Evolutionary conservation across 2,329 filamentous ascomycete species (phyloP).

Genomic region (Leptographium radiaticola): DNA sequence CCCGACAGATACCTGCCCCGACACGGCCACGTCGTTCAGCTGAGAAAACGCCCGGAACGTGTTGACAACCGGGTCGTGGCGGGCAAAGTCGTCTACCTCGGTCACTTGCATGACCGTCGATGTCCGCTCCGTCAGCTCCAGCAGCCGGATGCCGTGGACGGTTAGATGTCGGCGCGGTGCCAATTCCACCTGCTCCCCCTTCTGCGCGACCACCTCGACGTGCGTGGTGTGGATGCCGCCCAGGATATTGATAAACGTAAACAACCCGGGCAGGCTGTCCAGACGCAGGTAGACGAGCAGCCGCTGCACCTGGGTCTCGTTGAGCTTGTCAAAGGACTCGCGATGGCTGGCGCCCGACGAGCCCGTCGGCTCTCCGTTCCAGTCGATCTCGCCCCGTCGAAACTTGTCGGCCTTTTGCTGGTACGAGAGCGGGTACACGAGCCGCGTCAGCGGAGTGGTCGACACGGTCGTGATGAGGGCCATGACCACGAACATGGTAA

Average conservation of each 20-base stretch:
- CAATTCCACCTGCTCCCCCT: slow-evolving; percentile 11
- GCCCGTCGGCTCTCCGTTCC: slow-evolving; percentile 42
- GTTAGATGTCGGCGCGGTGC: slow-evolving; percentile 40
- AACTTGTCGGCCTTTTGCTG: slow-evolving; percentile 37
- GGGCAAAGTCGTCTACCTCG: slow-evolving; percentile 59
- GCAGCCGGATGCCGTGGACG: slow-evolving; percentile 72
- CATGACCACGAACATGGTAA: slow-evolving; percentile 94
- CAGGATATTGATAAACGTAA: slow-evolving; percentile 71
- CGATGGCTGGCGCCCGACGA: slow-evolving; percentile 15
- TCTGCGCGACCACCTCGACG: slow-evolving; percentile 19
- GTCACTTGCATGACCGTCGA: slow-evolving; percentile 93
- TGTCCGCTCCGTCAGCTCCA: slow-evolving; percentile 81
- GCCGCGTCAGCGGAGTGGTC: slow-evolving; percentile 63
- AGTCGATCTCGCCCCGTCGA: slow-evolving; percentile 82
- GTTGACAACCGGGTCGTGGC: slow-evolving; percentile 72
- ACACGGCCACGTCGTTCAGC: slow-evolving; percentile 70
- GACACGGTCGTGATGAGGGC: slow-evolving; percentile 73
- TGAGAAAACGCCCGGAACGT: slow-evolving; percentile 81
- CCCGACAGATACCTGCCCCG: slow-evolving; percentile 67
- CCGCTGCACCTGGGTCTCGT: slow-evolving; percentile 36
- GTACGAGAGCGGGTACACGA: slow-evolving; percentile 57
- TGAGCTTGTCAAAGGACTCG: slow-evolving; percentile 18
- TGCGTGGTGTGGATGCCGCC: slow-evolving; percentile 25
- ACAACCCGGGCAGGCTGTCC: slow-evolving; percentile 70
- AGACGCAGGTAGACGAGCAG: slow-evolving; percentile 72